Evolutionary conservation across 192 early-diverging fungal genomes (phyloP).

Genomic region (Linnemannia hyalina): DNA sequence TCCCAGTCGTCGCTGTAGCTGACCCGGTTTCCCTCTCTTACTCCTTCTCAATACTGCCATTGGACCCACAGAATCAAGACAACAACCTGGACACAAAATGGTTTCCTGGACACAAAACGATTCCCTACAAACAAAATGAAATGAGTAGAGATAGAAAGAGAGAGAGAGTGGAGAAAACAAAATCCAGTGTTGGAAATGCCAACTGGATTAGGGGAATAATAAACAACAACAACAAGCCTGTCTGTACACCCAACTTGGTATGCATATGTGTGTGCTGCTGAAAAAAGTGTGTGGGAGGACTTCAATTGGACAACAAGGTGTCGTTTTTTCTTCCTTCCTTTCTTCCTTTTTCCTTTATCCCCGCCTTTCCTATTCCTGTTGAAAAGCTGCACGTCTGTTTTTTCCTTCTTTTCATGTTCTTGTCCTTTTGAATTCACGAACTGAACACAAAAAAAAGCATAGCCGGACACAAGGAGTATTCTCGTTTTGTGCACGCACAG

Average conservation of each 20-base stretch:
- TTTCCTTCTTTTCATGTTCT: neutral
- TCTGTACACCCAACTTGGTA: constrained; percentile 1
- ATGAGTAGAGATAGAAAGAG: neutral
- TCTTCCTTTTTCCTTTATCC: neutral
- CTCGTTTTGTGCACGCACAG: neutral
- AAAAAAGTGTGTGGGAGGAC: neutral
- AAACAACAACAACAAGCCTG: neutral
- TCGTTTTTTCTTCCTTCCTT: neutral
- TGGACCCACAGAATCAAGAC: neutral
- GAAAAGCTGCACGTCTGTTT: neutral
- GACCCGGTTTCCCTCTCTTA: neutral
- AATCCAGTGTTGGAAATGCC: neutral
- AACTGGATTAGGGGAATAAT: neutral
- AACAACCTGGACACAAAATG: neutral
- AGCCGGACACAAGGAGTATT: neutral
- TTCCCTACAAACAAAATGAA: neutral
- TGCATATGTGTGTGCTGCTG: neutral
- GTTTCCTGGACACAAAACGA: neutral
- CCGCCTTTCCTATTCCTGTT: neutral
- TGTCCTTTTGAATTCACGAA: too few species aligned
- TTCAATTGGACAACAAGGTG: neutral
- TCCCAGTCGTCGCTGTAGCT: neutral
- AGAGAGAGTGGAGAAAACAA: neutral
- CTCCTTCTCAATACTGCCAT: neutral
- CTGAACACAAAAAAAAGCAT: neutral